Evolutionary conservation across 163 green algal genomes (phyloP).

Genomic region (Smithsoniella earleae): DNA sequence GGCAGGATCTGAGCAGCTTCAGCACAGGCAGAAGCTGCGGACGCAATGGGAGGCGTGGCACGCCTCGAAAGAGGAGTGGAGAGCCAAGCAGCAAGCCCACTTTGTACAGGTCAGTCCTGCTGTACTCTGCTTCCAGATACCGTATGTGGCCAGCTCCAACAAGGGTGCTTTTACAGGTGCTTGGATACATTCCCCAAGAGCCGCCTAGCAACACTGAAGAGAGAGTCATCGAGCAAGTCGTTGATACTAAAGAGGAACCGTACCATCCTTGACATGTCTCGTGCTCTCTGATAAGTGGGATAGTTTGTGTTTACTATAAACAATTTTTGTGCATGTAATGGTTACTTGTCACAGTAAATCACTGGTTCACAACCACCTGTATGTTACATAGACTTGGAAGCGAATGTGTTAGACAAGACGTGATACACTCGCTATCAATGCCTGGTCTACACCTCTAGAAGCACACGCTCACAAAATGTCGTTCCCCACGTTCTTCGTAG

Average conservation of each 20-base stretch:
- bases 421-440: too few relatives aligned
- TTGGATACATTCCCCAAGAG: conserved; percentile 10
- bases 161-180: conserved; percentile 8
- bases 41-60: conserved; percentile 59
- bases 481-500: conserved; percentile 25
- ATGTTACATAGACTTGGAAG: too few relatives aligned
- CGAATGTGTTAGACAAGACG: too few relatives aligned
- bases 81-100: conserved; percentile 27
- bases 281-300: too few relatives aligned
- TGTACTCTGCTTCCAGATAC: not conserved
- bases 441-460: too few relatives aligned
- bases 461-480: not conserved
- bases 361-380: too few relatives aligned
- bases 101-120: not conserved
- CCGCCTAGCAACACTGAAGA: not conserved
- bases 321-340: too few relatives aligned
- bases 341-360: too few relatives aligned
- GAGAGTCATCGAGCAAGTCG: conserved; percentile 59
- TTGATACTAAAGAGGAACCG: conserved; percentile 69
- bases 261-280: too few relatives aligned
- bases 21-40: conserved; percentile 51
- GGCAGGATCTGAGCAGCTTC: conserved; percentile 36
- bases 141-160: not conserved
- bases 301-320: too few relatives aligned
- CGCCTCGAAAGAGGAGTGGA: conserved; percentile 43